Evolutionary conservation across 2,329 filamentous ascomycete genomes (phyloP), one percentile per base, ranked within the genome.

Genomic region (Beauveria caledonica): DNA sequence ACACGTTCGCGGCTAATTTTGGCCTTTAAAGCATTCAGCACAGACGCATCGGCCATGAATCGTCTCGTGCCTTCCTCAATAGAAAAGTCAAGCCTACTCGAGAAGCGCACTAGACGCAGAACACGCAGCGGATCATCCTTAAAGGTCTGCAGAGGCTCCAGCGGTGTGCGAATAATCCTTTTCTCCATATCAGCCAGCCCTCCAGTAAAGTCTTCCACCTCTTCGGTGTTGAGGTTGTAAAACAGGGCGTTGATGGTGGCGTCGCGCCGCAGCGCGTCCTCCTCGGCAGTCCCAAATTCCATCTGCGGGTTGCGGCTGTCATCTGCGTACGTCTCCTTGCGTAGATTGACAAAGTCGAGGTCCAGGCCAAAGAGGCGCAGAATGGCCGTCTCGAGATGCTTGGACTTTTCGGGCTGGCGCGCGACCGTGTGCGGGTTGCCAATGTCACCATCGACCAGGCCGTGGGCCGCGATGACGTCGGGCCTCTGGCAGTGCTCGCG

Each of bases 201-300:
- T 8, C 82, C 82, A 0, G 91, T 95, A 63, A 95, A 88, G 71
- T 99, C 94, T 72, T 97, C 93, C 40, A 97, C 82, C 62, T 81
- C 68, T 39, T 84, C 82, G 1, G 87, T 91, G 68, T 92, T 86
- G 44, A 99, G 77, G 67, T 97, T 97, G 78, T 94, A 97, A 75
- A 97, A 97, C 64, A 99, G 83, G 25, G 94, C 91, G 71, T 99
- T 99, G 63, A 97, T 86, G 0, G 92, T 97, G 23, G 93, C 92
- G 77, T 99, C 93, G 52, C 93, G 86, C 23, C 93, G 86, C 65
- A 92, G 71, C 2, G 93, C 93, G 73, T 99, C 93, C 72, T 99
- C 92, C 70, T 89, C 82, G 0, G 93, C 87, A 0, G 91, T 96
- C 5, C 93, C 94, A 72, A 97, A 97, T 71, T 96, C 92, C 81